These are phyloP conservation scores for Gnomoniopsis smithogilvyi DNA, from an alignment of 2,329 filamentous ascomycete species.

Conservation along the genomic window DNA sequence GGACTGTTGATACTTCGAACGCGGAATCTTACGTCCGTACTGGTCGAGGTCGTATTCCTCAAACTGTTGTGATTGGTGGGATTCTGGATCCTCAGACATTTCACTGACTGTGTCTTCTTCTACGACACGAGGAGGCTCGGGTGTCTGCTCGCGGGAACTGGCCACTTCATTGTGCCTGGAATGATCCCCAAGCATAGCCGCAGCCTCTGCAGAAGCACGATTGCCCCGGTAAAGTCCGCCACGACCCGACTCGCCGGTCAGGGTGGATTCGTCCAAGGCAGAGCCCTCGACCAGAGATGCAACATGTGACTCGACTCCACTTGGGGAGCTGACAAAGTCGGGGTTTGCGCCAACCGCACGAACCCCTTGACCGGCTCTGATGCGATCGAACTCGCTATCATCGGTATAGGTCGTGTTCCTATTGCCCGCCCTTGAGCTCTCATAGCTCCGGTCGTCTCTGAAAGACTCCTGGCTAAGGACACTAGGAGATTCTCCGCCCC, in stretches of 20 bases:
- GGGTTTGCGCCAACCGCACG: constrained; percentile 70
- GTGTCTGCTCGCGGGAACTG: constrained; percentile 36
- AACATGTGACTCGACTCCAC: constrained; percentile 82
- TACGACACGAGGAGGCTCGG: constrained; percentile 33
- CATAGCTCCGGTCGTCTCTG: constrained; percentile 55
- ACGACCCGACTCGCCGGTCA: constrained; percentile 58
- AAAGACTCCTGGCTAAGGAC: constrained; percentile 50
- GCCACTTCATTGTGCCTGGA: constrained; percentile 27
- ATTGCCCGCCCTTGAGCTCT: constrained; percentile 55
- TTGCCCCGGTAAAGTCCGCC: constrained; percentile 46
- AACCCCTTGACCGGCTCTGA: constrained; percentile 67
- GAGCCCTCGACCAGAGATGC: constrained; percentile 83
- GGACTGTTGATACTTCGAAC: constrained; percentile 42
- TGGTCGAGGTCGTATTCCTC: constrained; percentile 57
- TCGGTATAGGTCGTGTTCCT: constrained; percentile 48
- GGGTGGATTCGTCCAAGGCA: constrained; percentile 60
- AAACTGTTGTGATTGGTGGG: constrained; percentile 39
- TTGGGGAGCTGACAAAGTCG: constrained; percentile 67
- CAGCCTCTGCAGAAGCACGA: constrained; percentile 37
- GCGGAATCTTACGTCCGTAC: constrained; percentile 53
- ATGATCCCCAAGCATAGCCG: constrained; percentile 30
- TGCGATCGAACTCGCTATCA: constrained; percentile 55
- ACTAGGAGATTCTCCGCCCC: constrained; percentile 42
- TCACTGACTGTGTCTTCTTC: constrained; percentile 41
- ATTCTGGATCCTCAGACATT: constrained; percentile 34